Evolutionary conservation across 192 early-diverging fungal genomes (phyloP), one percentile per base, ranked within the genome.

Genomic region (Podochytrium sp.): DNA sequence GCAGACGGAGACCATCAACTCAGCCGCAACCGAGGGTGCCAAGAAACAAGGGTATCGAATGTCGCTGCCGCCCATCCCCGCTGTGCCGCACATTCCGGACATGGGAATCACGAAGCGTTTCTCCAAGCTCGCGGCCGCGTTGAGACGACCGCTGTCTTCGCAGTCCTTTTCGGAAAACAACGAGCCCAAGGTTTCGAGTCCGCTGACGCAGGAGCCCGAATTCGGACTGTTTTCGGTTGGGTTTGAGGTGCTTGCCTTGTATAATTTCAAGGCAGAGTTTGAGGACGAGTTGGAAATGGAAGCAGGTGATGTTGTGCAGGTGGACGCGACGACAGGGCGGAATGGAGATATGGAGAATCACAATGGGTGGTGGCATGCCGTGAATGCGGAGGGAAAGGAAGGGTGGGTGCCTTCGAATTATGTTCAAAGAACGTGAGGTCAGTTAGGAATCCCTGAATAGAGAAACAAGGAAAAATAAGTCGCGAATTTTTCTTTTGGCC

Each of bases 271-370:
- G 23, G 56, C 81, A 27, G 81, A 82, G 47, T 18, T 64, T 3
- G 43, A 65, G 2, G 79, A 81, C 38, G 84, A 85, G 76, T 35
- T 85, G 51, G 71, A 73, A 38, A 55, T 85, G 49, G 39, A 71
- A 14, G 79, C 56, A 7, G 80, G 78, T 0, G 74, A 78, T 52
- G 32, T 30, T 14, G 65, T 81, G 3, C 20, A 18, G 5, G 74
- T 79, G 40, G 39, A 50, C 14, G 53, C 40, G 1, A 47, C 42
- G 25, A 65, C 65, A 4, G 79, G 79, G 16, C 39, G 80, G 18
- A 72, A 63, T 23, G 75, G 69, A 34, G 75, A 70, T 38, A 32
- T 42, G 43, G 32, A 23, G 18, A 72, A 47, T 10, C 76, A 77
- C 32, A 74, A 76, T 52, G 79, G 81, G 76, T 83, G 82, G 82